A percentile compares a stretch with the other conserved stretches of the same genome.
Conservation (phyloP, 371 early-diverging fungal species). For the Fennellomyces sp. region DNA sequence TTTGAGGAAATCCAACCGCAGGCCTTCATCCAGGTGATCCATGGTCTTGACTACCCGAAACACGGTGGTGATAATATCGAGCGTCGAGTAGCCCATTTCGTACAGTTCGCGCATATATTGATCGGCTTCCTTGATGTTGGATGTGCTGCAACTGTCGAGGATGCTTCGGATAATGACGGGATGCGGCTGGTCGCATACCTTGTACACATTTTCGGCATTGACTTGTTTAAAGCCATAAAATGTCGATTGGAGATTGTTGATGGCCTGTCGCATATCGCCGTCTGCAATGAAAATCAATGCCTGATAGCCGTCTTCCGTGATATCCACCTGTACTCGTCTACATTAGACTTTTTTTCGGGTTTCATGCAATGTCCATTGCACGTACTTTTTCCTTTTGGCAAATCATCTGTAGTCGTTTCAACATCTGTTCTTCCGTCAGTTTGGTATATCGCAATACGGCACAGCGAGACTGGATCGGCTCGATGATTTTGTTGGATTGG, state of each 20-base stretch:
- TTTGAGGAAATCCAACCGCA: constrained; percentile 83
- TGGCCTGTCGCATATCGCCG: constrained; percentile 99
- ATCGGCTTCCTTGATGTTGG: constrained; percentile 75
- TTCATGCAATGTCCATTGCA: background rate
- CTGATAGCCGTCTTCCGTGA: constrained; percentile 87
- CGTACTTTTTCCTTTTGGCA: constrained; percentile 81
- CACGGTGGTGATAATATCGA: constrained; percentile 92
- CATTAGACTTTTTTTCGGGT: background rate
- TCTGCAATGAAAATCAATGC: constrained; percentile 96
- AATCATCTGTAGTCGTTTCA: constrained; percentile 81
- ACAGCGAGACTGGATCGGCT: constrained; percentile 99
- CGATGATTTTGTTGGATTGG: constrained; percentile 96
- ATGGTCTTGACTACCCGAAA: constrained; percentile 84
- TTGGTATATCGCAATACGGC: constrained; percentile 91
- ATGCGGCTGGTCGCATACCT: constrained; percentile 96
- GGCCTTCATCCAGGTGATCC: constrained; percentile 31
- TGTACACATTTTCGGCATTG: constrained; percentile 89
- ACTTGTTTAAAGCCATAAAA: constrained; percentile 84
- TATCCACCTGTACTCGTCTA: constrained; percentile 65
- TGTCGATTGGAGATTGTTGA: constrained; percentile 97
- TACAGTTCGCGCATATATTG: constrained; percentile 71
- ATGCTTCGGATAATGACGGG: constrained; percentile 81
- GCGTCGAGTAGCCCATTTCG: constrained; percentile 81
- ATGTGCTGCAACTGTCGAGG: constrained; percentile 66
- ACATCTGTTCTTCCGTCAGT: constrained; percentile 78